phyloP scores from a whole-genome alignment of 2,329 filamentous ascomycete genomes.

The Diplodia corticola region DNA sequence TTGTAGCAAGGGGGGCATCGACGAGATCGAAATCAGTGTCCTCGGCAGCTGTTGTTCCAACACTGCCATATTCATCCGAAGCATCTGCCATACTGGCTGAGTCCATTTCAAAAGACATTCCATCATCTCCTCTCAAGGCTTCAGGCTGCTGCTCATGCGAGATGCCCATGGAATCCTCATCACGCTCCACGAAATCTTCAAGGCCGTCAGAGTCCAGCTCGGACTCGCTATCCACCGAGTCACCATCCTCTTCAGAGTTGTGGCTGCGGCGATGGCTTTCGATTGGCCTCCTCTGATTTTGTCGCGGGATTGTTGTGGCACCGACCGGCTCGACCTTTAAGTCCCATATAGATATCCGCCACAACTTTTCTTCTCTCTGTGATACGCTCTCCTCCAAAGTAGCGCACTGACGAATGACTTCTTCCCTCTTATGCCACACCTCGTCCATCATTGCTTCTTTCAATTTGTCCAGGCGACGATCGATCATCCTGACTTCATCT shows the following conservation, averaged over 20 bases:
- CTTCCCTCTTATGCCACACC: constrained; percentile 54
- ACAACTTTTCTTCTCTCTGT: constrained; percentile 56
- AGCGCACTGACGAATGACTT: constrained; percentile 58
- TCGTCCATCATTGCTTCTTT: constrained; percentile 54
- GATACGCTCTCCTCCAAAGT: constrained; percentile 66
- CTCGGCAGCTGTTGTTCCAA: not conserved
- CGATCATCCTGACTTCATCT: constrained; percentile 45
- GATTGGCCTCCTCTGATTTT: not conserved
- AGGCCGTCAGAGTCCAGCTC: constrained; percentile 45
- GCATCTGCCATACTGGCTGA: not conserved
- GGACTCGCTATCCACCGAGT: constrained; percentile 43
- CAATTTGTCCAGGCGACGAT: constrained; percentile 58
- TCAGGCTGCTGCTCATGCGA: not conserved
- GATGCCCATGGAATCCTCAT: constrained; percentile 22
- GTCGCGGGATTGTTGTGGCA: not conserved
- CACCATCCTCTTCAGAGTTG: constrained; percentile 43
- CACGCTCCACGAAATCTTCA: constrained; percentile 52
- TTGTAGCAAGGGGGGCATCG: not conserved
- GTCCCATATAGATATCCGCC: constrained; percentile 48
- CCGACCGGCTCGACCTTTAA: constrained; percentile 27
- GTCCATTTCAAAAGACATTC: not conserved
- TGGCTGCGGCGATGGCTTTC: not conserved
- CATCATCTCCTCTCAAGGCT: too few species aligned
- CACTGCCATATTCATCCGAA: not conserved
- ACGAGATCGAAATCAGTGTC: not conserved